Base-by-base conservation (phyloP, 169 alveolate genomes). In the Eimeria falciformis region DNA sequence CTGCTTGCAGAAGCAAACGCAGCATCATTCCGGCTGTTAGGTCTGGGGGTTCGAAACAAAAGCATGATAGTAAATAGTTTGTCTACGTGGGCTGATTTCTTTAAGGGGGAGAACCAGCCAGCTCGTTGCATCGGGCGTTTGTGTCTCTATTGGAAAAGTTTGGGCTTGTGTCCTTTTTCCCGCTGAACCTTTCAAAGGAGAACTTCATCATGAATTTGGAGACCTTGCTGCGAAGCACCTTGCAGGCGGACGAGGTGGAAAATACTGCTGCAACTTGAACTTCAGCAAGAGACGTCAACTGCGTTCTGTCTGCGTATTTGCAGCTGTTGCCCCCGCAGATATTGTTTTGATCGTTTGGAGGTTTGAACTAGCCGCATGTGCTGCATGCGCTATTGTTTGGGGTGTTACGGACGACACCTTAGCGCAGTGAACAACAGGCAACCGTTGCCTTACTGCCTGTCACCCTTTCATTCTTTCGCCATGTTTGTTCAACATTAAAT, bases 151-250 rank as follows among this genome's bases (percentile, higher is more conserved):
- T 84, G 37, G 92, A 82, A 53, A 88, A 91, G 29, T 65, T 65
- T 78, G 65, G 94, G 37, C 65, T 91, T 33, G 91, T 81, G 18
- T 69, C 94, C 12, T 91, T 27, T 45, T 58, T 81, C 6, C 91
- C 94, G 5, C 43, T 90, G 40, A 68, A 84, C 55, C 29, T 83
- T 5, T 21, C 5, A 23, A 71, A 91, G 29, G 81, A 79, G 25
- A 91, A 91, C 53, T 66, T 75, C 11, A n/a, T 87, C 11, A 56
- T 56, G 29, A 45, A 29, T 25, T 45, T 75, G 25, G 33, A 29
- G 18, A 23, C 65, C 12, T n/a, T 50, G 29, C 37, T 75, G 33
- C 6, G 65, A 23, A 75, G 68, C 56, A 50, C 85, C 17, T 17
- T 75, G 56, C 85, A 75, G 65, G 56, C 65, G 23, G 65, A 50